Conservation (phyloP, 1,284 basidiomycete genomes). For the Schizopora paradoxa region DNA sequence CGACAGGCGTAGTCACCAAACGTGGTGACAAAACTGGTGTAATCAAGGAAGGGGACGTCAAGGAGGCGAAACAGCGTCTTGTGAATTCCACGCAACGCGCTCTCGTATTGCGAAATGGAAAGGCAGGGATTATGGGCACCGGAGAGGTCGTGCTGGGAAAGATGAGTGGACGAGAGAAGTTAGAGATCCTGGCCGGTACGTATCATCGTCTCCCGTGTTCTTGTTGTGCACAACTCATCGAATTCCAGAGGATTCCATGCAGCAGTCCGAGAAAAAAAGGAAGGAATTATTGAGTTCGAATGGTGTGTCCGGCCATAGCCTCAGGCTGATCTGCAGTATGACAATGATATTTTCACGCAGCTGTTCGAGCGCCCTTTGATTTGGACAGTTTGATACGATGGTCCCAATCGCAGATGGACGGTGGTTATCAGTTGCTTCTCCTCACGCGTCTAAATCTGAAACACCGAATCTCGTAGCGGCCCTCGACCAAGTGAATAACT, state of each 20-base stretch:
- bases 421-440: conserved; percentile 33
- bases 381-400: conserved; percentile 59
- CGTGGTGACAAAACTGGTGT: no score
- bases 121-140: conserved; percentile 61
- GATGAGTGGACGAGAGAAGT: conserved; percentile 69
- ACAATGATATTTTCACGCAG: conserved; percentile 1
- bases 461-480: conserved; percentile 37
- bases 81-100: conserved; percentile 49
- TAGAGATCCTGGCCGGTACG: conserved; percentile 69
- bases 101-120: conserved; percentile 68
- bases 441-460: background rate
- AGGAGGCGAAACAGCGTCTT: no score
- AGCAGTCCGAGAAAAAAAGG: conserved; percentile 41
- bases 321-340: no score
- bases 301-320: conserved; percentile 13
- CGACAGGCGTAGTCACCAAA: no score
- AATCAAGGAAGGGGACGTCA: no score
- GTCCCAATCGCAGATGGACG: conserved; percentile 63
- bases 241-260: conserved; percentile 57
- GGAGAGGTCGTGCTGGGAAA: conserved; percentile 57
- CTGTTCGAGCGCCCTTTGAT: conserved; percentile 57
- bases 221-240: conserved; percentile 14
- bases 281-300: conserved; percentile 13
- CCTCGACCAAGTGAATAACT: conserved; percentile 58
- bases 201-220: conserved; percentile 9